A percentile compares a stretch with the other conserved stretches of the same genome.
These are phyloP conservation scores for Skeletonema costatum DNA, from an alignment of 108 stramenopile genomes.

Conservation along the genomic window DNA sequence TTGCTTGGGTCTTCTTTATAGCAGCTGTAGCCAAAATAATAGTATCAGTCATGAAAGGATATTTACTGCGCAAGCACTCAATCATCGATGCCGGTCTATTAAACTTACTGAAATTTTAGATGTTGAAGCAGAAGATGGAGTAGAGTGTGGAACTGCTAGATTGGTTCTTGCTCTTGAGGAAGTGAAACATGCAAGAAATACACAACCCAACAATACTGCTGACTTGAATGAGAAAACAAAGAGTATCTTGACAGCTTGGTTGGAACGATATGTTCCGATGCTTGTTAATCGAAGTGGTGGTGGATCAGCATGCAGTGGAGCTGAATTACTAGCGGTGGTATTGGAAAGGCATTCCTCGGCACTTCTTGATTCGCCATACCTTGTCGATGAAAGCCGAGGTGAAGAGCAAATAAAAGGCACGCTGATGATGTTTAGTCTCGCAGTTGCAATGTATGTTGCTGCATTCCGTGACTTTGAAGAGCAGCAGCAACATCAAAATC, in stretches of 20 bases:
- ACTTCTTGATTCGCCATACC: not conserved
- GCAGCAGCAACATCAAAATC: conserved; percentile 6
- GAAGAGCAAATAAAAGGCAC: conserved; percentile 76
- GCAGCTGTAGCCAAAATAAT: not conserved
- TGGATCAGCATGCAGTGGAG: conserved; percentile 14
- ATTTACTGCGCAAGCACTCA: conserved; percentile 45
- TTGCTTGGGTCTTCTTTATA: conserved; percentile 22
- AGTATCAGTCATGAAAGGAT: conserved; percentile 27
- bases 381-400: conserved; percentile 7
- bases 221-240: conserved; percentile 12
- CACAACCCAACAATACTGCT: not conserved
- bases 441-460: conserved; percentile 43
- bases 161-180: conserved; percentile 42
- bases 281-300: conserved; percentile 17
- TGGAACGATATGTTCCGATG: conserved; percentile 39
- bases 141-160: conserved; percentile 29
- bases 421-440: conserved; percentile 56
- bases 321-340: conserved; percentile 17
- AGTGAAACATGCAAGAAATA: not conserved
- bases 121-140: conserved; percentile 47
- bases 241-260: conserved; percentile 23
- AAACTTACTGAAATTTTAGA: conserved; percentile 41
- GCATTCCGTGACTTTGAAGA: conserved; percentile 26
- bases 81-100: conserved; percentile 29
- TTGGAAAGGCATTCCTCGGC: conserved; percentile 19